Evolutionary conservation across 1,284 basidiomycete genomes (phyloP), one percentile per base, ranked within the genome.

Genomic region (Malassezia psittaci): DNA sequence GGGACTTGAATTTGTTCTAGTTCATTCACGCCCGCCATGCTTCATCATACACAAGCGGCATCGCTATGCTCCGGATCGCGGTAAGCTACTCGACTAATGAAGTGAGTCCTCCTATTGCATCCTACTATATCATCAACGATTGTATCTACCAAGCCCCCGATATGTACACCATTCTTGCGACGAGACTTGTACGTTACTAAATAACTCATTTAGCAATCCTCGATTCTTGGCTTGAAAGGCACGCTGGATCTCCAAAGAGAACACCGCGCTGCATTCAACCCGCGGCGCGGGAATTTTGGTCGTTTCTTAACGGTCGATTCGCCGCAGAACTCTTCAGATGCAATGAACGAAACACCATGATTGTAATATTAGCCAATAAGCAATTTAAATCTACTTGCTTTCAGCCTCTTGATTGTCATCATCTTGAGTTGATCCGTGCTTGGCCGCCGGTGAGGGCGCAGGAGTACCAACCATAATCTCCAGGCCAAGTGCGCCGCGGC

Each of bases 81-180:
- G 43, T 45, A 29, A 9, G 43, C 13, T 13, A 16, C 29, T 8
- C 11, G 15, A 34, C 43, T 45, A 15, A 45, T 18, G 13, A 35
- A 47, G 35, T 54, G 21, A 45, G 48, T 21, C 37, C 57, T 2
- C 60, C 66, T 12, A 16, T 69, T 10, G 59, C 65, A 2, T 61
- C 64, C 2, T 72, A 69, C 62, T 72, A 70, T 40, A 50, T 72
- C n/a, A 41, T 68, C 44, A 64, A 66, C 44, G 69, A 66, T 33
- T 63, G 62, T 19, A 64, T 70, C 34, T 66, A 66, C 16, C 68
- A 70, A 49, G 68, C 68, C 15, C 68, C 69, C 4, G 69, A 72
- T 21, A 41, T 72, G 45, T 68, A 69, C 44, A 63, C 59, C 1
- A 53, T 72, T 32, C 48, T 72, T 1, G 63, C 67, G 0, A 62